phyloP scores from a whole-genome alignment of 129 eudicot genomes.

The Chrysanthemum makinoi region DNA sequence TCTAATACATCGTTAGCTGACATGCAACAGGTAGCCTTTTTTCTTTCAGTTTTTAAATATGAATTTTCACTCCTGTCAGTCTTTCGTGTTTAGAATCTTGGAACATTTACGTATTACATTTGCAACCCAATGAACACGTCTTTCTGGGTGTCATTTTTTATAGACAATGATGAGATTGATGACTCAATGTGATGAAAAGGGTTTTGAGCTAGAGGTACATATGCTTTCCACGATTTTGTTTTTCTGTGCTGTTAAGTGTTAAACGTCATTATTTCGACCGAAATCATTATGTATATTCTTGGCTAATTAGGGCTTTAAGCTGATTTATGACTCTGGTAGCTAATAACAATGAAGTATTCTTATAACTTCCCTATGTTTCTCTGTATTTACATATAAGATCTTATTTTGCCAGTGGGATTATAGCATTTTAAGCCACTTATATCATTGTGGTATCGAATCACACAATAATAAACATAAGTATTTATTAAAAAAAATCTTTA shows the following conservation, averaged over 20 bases:
- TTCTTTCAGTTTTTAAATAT: not conserved
- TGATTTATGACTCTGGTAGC: not conserved
- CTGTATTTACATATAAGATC: slow-evolving; percentile 36
- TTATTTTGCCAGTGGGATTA: slow-evolving; percentile 1
- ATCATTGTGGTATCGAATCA: not conserved
- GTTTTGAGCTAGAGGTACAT: slow-evolving; percentile 90
- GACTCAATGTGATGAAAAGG: slow-evolving; percentile 85
- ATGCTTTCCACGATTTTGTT: slow-evolving; percentile 5
- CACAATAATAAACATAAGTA: not conserved
- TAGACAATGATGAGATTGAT: slow-evolving; percentile 87
- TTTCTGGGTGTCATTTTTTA: slow-evolving; percentile 19
- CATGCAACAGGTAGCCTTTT: slow-evolving; percentile 78
- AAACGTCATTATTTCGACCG: too few species aligned
- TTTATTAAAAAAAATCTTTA: not conserved
- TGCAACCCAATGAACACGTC: slow-evolving; percentile 12
- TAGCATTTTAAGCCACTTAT: slow-evolving; percentile 6
- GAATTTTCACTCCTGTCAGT: not conserved
- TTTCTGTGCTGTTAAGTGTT: too few species aligned
- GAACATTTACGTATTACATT: not conserved
- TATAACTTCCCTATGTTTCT: not conserved
- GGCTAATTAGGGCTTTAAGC: not conserved
- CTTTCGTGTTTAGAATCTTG: slow-evolving; percentile 3
- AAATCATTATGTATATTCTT: not conserved
- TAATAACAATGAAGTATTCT: not conserved
- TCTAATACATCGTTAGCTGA: slow-evolving; percentile 80